phyloP scores from a whole-genome alignment of 163 green algal species.

The Dunaliella salina region DNA sequence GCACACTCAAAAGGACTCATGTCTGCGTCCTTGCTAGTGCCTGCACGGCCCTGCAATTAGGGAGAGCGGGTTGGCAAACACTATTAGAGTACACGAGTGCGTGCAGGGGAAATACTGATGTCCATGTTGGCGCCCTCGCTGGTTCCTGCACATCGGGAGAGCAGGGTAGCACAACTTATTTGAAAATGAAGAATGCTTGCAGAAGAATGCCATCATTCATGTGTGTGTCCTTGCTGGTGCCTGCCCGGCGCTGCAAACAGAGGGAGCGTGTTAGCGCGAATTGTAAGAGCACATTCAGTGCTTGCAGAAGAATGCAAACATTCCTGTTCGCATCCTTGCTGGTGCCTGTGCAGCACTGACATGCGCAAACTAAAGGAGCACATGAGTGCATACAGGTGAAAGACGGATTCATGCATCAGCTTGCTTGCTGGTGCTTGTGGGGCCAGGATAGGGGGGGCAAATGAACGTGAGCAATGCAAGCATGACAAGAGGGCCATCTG shows the following conservation, averaged over 20 bases:
- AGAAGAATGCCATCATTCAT: constrained; percentile 39
- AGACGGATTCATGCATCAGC: constrained; percentile 79
- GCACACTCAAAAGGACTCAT: constrained; percentile 82
- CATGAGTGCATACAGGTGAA: background rate
- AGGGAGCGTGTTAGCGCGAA: background rate
- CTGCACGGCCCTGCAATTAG: constrained; percentile 18
- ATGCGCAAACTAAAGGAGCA: background rate
- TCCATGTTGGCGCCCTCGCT: constrained; percentile 86
- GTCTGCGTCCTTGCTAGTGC: constrained; percentile 79
- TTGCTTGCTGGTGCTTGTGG: constrained; percentile 69
- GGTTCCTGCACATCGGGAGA: constrained; percentile 10
- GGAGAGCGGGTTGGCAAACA: background rate
- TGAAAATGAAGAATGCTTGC: too few species aligned
- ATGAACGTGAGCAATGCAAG: too few species aligned
- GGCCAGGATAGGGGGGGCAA: too few species aligned
- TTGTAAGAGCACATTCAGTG: too few species aligned
- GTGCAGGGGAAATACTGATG: constrained; percentile 20
- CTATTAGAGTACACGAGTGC: background rate
- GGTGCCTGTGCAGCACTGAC: constrained; percentile 25
- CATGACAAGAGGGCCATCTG: too few species aligned
- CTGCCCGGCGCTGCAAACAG: constrained; percentile 18
- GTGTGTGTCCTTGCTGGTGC: constrained; percentile 79
- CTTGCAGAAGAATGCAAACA: too few species aligned
- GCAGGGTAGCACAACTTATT: background rate
- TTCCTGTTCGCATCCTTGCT: constrained; percentile 87